Base-by-base conservation (phyloP, 495 filamentous ascomycete species). In the Aspergillus ellipticus region DNA sequence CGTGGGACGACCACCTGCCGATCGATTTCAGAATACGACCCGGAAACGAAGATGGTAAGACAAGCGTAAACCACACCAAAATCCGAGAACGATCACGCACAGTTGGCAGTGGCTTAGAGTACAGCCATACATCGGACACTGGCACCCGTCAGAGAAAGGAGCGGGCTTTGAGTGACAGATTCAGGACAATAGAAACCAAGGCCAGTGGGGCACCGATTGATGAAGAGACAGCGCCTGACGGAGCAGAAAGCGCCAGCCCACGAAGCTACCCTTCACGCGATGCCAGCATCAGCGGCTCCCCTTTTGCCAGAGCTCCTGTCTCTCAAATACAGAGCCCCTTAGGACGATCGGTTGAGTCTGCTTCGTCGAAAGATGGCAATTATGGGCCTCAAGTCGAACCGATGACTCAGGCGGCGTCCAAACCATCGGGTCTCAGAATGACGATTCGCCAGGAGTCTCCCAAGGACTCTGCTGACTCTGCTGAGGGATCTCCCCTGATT, bases 251-350 rank as follows among this genome's bases (percentile, higher is more conserved):
- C 9, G 49, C 53, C 15, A 69, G 64, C 51, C 20, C 67, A 13
- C 61, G 61, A n/a, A 65, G 61, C 10, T 55, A 64, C 53, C 55
- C 50, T 33, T 72, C 74, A 50, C 69, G 67, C 3, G 66, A 73
- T 62, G 69, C 59, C 17, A 74, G 70, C 31, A 74, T 76, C 49
- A 76, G 67, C 55, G 74, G 74, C 11, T 74, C 74, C 2, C 74
- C 74, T n/a, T 76, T 76, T 42, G 61, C 67, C 39, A 68, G 74
- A 42, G 67, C 68, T 8, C 64, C 72, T 15, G 37, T 59, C 1
- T 62, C 60, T n/a, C 66, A 68, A 33, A 48, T 66, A 22, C 62
- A 68, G 16, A 74, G 65, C 35, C 67, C 66, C 6, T 56, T 72
- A 24, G 66, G 69, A 10, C 69, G 62, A 42, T 76, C 74, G 6